Percentiles rank a stretch among this genome's conserved stretches.
Evolutionary conservation across 1,284 basidiomycete species (phyloP).

Genomic region (Melampsora larici-populina): DNA sequence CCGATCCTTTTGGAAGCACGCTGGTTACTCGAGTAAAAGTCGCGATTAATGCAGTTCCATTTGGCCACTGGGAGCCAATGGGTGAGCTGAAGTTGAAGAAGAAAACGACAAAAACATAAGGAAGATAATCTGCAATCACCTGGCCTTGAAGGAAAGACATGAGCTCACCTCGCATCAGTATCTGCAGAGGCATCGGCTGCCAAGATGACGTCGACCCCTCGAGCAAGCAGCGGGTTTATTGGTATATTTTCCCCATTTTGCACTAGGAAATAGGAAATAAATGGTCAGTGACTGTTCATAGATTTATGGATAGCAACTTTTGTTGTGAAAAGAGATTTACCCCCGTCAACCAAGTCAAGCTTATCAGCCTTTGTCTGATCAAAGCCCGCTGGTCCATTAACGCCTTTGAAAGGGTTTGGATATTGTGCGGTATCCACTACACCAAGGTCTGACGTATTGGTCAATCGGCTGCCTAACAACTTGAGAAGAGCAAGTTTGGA

Average conservation of each 20-base stretch:
- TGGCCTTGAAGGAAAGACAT: neutral
- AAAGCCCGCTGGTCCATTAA: slow-evolving; percentile 42
- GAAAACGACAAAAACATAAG: neutral
- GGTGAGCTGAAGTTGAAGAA: neutral
- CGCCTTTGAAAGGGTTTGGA: slow-evolving; percentile 43
- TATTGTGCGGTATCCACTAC: slow-evolving; percentile 42
- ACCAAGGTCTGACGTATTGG: slow-evolving; percentile 53
- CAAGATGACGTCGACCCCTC: slow-evolving; percentile 67
- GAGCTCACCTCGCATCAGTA: slow-evolving; percentile 44
- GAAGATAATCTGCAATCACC: neutral
- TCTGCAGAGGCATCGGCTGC: slow-evolving; percentile 66
- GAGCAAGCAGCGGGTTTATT: slow-evolving; percentile 64
- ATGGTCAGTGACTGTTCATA: neutral
- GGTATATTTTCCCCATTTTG: slow-evolving; percentile 57
- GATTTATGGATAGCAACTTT: slow-evolving; percentile 46
- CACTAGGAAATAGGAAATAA: neutral
- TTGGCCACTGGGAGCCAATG: slow-evolving; percentile 62
- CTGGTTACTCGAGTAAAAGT: slow-evolving; percentile 47
- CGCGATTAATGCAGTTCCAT: slow-evolving; percentile 58
- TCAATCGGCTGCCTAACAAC: neutral
- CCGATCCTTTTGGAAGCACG: neutral
- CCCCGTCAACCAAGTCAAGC: slow-evolving; percentile 58
- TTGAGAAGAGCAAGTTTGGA: neutral
- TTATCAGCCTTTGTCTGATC: slow-evolving; percentile 49
- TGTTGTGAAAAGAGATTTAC: slow-evolving; percentile 53